These are phyloP conservation scores for Coemansia sp. DNA, from an alignment of 192 early-diverging fungal species.

Conservation along the genomic window DNA sequence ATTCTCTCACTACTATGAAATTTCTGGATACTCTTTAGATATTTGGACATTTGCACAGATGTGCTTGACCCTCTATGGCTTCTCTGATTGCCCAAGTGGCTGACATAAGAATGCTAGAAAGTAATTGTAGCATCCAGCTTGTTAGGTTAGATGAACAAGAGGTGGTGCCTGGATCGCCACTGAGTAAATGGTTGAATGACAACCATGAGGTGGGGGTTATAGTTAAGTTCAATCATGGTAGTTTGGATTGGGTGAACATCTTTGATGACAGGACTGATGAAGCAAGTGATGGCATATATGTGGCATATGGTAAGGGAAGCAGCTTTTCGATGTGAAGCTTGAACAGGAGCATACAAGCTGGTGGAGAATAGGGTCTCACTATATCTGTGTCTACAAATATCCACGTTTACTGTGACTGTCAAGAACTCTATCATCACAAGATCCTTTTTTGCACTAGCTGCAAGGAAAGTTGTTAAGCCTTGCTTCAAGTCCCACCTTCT, in stretches of 20 bases:
- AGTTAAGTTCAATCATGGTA: background rate
- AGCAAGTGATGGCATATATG: background rate
- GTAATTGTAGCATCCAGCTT: no score
- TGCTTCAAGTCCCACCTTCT: no score
- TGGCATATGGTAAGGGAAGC: background rate
- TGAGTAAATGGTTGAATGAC: background rate
- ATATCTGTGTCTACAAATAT: background rate
- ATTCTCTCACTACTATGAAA: no score
- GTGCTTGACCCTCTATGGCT: background rate
- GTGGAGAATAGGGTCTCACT: background rate
- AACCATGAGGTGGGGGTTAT: background rate
- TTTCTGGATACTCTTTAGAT: no score
- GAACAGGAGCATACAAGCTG: background rate
- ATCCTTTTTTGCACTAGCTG: background rate
- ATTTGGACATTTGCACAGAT: no score
- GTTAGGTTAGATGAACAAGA: background rate
- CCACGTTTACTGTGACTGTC: background rate
- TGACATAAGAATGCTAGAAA: no score
- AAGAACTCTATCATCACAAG: background rate
- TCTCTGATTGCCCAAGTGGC: no score
- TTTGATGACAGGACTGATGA: background rate
- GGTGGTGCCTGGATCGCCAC: background rate
- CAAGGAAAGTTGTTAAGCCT: background rate
- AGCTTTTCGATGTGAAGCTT: background rate
- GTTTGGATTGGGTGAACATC: background rate